Evolutionary conservation across 306 rosid genomes (phyloP).

Genomic region (Vicia faba): DNA sequence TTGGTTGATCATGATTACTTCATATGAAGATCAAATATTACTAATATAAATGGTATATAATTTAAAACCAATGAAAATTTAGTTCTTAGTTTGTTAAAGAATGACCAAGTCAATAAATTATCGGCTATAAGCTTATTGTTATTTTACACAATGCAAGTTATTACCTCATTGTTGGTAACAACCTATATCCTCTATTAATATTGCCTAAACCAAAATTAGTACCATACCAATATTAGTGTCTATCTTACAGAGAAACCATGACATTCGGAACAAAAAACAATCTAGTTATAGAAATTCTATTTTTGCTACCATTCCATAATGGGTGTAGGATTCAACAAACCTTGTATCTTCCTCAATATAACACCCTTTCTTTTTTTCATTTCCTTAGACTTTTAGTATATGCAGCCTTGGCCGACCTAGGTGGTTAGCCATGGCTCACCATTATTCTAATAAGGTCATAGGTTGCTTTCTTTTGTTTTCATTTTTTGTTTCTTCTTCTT

Average conservation of each 20-base stretch:
- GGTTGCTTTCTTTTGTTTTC: conserved; percentile 40
- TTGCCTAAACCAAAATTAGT: conserved; percentile 24
- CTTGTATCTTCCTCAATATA: conserved; percentile 33
- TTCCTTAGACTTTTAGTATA: neutral
- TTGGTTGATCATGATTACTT: neutral
- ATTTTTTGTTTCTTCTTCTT: conserved; percentile 24
- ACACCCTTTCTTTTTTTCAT: neutral
- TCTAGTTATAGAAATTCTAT: neutral
- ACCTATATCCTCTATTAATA: conserved; percentile 11
- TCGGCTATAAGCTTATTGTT: conserved; percentile 4
- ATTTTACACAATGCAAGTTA: conserved; percentile 13
- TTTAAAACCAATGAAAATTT: conserved; percentile 10
- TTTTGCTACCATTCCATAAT: conserved; percentile 5
- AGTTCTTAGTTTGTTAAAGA: conserved; percentile 17
- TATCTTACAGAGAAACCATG: conserved; percentile 31
- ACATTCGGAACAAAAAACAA: conserved; percentile 36
- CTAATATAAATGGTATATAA: neutral
- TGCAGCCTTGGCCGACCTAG: conserved; percentile 59
- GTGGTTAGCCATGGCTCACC: conserved; percentile 50
- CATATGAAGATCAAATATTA: neutral
- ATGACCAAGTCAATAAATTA: conserved; percentile 42
- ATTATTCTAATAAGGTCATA: conserved; percentile 43
- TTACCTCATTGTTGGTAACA: neutral
- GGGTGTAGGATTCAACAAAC: conserved; percentile 18
- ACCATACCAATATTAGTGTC: conserved; percentile 36